phyloP scores from a whole-genome alignment of 257 asterid species.

The Craterostigma plantagineum region DNA sequence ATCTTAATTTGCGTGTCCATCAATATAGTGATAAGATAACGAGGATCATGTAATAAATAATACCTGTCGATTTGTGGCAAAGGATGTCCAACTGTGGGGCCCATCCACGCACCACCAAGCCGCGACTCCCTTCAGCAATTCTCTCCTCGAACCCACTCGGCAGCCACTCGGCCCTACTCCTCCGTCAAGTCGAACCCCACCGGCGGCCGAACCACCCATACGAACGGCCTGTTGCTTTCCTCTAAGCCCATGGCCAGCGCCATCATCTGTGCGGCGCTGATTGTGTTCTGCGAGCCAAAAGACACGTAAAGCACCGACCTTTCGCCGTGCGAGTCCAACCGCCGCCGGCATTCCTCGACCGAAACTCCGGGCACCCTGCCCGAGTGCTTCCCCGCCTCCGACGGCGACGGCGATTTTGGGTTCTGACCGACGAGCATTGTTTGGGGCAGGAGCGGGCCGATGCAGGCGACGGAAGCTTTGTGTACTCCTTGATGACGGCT shows the following conservation, averaged over 20 bases:
- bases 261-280: conserved; percentile 67
- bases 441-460: conserved; percentile 69
- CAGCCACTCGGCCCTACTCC: conserved; percentile 53
- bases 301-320: conserved; percentile 55
- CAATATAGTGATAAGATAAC: too few species aligned
- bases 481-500: conserved; percentile 17
- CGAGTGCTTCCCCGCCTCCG: conserved; percentile 18
- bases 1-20: too few species aligned
- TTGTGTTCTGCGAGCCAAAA: conserved; percentile 91
- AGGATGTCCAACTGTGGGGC: conserved; percentile 90
- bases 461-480: conserved; percentile 52
- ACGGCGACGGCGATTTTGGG: too few species aligned
- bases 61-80: conserved; percentile 39
- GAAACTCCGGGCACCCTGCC: conserved; percentile 57
- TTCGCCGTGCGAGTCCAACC: conserved; percentile 33
- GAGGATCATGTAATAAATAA: too few species aligned
- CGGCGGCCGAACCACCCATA: conserved; percentile 81
- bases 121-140: conserved; percentile 14
- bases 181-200: conserved; percentile 27
- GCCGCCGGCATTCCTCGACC: conserved; percentile 41
- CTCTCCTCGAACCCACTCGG: conserved; percentile 43
- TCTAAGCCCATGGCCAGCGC: conserved; percentile 62
- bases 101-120: conserved; percentile 60
- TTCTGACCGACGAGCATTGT: conserved; percentile 14
- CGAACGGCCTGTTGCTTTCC: conserved; percentile 38